Evolutionary conservation across 345 rosid genomes (phyloP).

Genomic region (Syzygium aromaticum): DNA sequence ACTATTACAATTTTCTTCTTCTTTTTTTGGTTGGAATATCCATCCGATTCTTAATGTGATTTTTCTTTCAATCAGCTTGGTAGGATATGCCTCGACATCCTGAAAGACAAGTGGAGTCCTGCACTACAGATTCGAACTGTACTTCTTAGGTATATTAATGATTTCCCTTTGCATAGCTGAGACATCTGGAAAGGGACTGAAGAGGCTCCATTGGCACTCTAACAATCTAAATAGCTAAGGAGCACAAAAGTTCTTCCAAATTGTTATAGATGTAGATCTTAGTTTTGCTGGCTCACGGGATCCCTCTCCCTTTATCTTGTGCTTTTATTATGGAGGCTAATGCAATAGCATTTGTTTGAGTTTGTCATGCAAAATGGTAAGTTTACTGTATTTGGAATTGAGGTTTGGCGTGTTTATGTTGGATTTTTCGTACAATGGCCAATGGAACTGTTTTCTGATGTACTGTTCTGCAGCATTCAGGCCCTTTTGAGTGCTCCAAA

Average conservation of each 20-base stretch:
- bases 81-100: slow-evolving; percentile 59
- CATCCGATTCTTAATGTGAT: background rate
- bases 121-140: slow-evolving; percentile 57
- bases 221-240: background rate
- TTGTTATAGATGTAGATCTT: background rate
- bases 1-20: background rate
- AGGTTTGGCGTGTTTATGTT: background rate
- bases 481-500: slow-evolving; percentile 62
- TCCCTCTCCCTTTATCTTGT: background rate
- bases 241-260: background rate
- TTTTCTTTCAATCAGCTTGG: slow-evolving; percentile 31
- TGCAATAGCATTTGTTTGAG: background rate
- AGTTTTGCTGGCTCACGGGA: background rate
- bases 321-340: background rate
- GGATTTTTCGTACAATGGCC: background rate
- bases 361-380: background rate
- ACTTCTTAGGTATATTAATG: slow-evolving; percentile 31
- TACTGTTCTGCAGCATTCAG: slow-evolving; percentile 27
- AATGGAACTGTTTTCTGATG: background rate
- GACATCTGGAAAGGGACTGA: background rate
- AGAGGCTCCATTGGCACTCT: background rate
- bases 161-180: background rate
- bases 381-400: background rate
- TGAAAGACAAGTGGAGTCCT: slow-evolving; percentile 67
- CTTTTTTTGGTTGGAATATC: background rate